Percentiles rank a stretch among this genome's conserved stretches.
Evolutionary conservation across 148 eudicot species (phyloP).

Genomic region (Rhododendron mucronatum): DNA sequence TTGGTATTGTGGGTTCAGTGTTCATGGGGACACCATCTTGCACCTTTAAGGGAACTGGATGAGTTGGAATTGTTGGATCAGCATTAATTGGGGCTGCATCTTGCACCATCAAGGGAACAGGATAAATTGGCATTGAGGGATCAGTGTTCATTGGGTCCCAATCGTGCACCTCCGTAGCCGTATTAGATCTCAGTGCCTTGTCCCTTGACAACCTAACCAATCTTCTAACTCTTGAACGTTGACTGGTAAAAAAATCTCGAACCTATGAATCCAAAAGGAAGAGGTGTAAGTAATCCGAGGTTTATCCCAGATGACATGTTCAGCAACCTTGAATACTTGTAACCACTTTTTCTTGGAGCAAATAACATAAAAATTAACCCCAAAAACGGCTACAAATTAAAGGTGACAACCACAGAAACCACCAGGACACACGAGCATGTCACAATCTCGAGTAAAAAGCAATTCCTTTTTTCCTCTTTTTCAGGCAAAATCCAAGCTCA

Average conservation of each 20-base stretch:
- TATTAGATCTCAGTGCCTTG: slow-evolving; percentile 39
- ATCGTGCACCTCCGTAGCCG: slow-evolving; percentile 14
- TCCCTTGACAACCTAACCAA: slow-evolving; percentile 62
- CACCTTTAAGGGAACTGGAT: not conserved
- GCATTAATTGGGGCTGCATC: not conserved
- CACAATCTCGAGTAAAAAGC: slow-evolving; percentile 6
- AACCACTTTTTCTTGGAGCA: not conserved
- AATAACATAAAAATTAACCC: not conserved
- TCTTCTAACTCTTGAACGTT: slow-evolving; percentile 77
- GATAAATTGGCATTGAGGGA: not conserved
- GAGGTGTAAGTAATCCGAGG: not conserved
- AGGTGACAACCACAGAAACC: slow-evolving; percentile 2
- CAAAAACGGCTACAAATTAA: not conserved
- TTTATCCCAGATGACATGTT: not conserved
- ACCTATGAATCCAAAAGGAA: slow-evolving; percentile 39
- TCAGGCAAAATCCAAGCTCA: not conserved
- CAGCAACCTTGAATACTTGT: not conserved
- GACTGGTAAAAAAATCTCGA: slow-evolving; percentile 69
- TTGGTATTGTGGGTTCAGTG: not conserved
- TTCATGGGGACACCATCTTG: not conserved
- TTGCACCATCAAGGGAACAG: not conserved
- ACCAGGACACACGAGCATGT: slow-evolving; percentile 5
- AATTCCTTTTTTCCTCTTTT: not conserved
- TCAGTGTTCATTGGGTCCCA: not conserved
- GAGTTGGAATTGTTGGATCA: not conserved